Evolutionary conservation across 192 early-diverging fungal species (phyloP), one percentile per base, ranked within the genome.

Genomic region (Podila clonocystis): DNA sequence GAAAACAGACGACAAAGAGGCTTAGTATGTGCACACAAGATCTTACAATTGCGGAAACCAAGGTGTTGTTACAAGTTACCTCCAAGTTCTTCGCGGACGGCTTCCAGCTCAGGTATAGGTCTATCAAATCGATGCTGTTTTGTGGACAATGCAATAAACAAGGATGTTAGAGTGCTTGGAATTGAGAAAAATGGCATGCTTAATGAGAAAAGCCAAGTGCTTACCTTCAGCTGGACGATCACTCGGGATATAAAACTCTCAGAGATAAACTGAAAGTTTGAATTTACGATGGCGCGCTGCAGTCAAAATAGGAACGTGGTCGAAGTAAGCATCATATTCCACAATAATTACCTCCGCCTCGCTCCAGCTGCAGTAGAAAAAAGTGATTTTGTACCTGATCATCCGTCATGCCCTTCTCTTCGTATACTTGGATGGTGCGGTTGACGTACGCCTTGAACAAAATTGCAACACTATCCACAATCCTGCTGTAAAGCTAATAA

Each of bases 101-200:
- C 73, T 58, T 94, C 93, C n/a, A 95, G 73, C 70, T 95, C 94
- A 30, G 92, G 93, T 79, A 95, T 95, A 33, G 91, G 86, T 60
- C 94, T 80, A 60, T 95, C 92, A 85, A 95, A 95, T 29, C 90
- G 87, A 52, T 85, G 82, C 90, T 92, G 74, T 19, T 55, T 29
- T 30, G 38, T 13, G 62, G 34, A 67, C 33, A 83, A 19, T n/a
- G 24, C 20, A 20, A 38, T 74, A 72, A 88, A 91, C 12, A 65
- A 68, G 38, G 84, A 82, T 70, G 89, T 86, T 36, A 85, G 69
- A 22, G 85, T 68, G n/a, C 85, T 85, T 24, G 73, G 72, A 11
- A 74, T 3, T 82, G 58, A 82, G 74, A 73, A 88, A 68, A 11
- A 9, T 36, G 7, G 34, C 34, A 8, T 20, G 70, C 15, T 38